Base-by-base conservation (phyloP, 768 basidiomycete species). In the Xerocomellus dryophilus region DNA sequence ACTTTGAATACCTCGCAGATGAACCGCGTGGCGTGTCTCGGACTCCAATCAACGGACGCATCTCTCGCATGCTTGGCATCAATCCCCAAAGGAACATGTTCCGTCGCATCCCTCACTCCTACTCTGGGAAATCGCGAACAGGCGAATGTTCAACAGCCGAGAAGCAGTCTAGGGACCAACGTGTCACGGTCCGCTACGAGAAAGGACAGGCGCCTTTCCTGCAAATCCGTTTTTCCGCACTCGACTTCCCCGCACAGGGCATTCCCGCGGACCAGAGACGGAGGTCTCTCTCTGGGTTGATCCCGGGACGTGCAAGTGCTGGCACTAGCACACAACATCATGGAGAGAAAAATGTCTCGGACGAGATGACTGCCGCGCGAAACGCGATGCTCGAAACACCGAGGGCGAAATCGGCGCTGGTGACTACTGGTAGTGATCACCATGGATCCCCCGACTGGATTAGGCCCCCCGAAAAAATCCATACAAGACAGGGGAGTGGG, bases 51-150 rank as follows among this genome's bases (percentile, higher is more conserved):
- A 29, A 55, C 29, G 66, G 54, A 27, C 71, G 71, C 41, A 65
- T 73, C 39, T 79, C 81, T 21, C 73, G 66, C 17, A 62, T 72
- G 27, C 63, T 83, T 48, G 83, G 86, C 42, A 77, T 82, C 43
- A 80, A 82, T 56, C 82, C 82, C 5, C 46, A 20, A 40, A 77
- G 78, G 25, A 81, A 76, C 60, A 79, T 79, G 18, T 83, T 86
- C 68, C 78, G 70, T 20, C 78, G 78, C 58, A 61, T 85, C n/a
- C 73, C 82, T 0, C 81, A 77, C 15, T 70, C 71, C 10, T 75
- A 60, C 66, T 31, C 57, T 43, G 55, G 59, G 44, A 53, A 48
- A 38, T 43, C 53, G 23, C 51, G 29, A 59, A 8, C 32, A 39
- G 47, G 48, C 29, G 35, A 45, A 41, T 36, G 11, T 57, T 47